Conservation (phyloP, 2,329 filamentous ascomycete species). For the Ascochyta pisi region DNA sequence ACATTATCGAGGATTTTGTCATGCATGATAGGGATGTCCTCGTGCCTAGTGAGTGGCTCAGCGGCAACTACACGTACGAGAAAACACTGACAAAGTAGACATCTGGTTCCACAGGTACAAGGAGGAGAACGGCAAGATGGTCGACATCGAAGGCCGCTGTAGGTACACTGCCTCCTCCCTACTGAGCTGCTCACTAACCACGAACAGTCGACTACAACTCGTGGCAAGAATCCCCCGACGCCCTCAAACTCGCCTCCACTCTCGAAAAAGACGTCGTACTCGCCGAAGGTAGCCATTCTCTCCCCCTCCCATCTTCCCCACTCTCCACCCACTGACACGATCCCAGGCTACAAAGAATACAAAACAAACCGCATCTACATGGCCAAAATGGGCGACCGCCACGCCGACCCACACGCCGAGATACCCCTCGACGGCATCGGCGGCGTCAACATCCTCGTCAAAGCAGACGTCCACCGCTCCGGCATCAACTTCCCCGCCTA, state of each 20-base stretch:
- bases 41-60: slow-evolving; percentile 79
- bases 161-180: slow-evolving; percentile 46
- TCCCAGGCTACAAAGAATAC: slow-evolving; percentile 87
- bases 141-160: slow-evolving; percentile 95
- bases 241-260: slow-evolving; percentile 72
- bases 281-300: slow-evolving; percentile 71
- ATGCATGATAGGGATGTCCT: slow-evolving; percentile 91
- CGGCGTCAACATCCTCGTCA: slow-evolving; percentile 96
- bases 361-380: slow-evolving; percentile 90
- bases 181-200: slow-evolving; percentile 16
- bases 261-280: slow-evolving; percentile 83
- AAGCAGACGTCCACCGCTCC: slow-evolving; percentile 95
- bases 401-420: slow-evolving; percentile 89
- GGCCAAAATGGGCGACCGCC: slow-evolving; percentile 90
- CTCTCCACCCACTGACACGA: neutral
- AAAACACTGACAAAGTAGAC: slow-evolving; percentile 62
- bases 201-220: slow-evolving; percentile 93
- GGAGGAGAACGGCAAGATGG: slow-evolving; percentile 64
- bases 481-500: slow-evolving; percentile 98
- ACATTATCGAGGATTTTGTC: slow-evolving; percentile 93
- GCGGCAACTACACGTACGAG: neutral
- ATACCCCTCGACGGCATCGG: slow-evolving; percentile 94
- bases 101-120: slow-evolving; percentile 96
- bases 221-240: slow-evolving; percentile 93
- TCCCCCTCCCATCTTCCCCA: neutral